Evolutionary conservation across 2,329 filamentous ascomycete species (phyloP), one percentile per base, ranked within the genome.

Genomic region (Blastomyces emzantsi): DNA sequence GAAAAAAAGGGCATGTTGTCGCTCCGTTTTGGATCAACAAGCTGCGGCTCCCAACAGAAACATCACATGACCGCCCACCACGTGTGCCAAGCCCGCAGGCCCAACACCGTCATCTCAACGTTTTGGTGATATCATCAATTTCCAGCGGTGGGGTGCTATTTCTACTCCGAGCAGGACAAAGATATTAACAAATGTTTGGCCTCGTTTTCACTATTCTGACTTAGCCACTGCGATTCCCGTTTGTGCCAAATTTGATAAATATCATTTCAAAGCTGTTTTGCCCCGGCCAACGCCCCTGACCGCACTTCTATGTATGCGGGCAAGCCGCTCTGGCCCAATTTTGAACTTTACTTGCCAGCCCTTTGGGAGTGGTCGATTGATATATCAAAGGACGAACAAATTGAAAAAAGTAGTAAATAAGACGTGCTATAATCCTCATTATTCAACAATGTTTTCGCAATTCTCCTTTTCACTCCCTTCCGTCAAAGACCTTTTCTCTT

Each of bases 401-500:
- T 60, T 30, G 17, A 47, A 49, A 33, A 25, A 36, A 15, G 15
- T 19, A 49, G 9, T 43, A 19, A 39, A 61, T 52, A 43, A 9
- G 33, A 30, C 25, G 5, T 9, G 11, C 11, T 41, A 47, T 52
- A 63, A 61, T 9, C 43, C 11, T 45, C 43, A 54, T 9, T 15
- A 41, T 55, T 41, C 55, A 43, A 49, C 19, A 60, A 64, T 58
- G 36, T 60, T 49, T 36, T 61, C 49, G 11, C 62, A 61, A 39
- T 39, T 64, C 33, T 56, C 54, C 22, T 56, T 41, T 45, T 39
- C 58, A 19, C 3, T 60, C 15, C 49, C 61, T 3, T 45, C 47
- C n/a, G 11, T 59, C 55, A 55, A 36, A 9, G 65, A 63, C 4
- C 52, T 62, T 33, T 41, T 63, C 64, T 30, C 56, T 2, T 36